phyloP scores from a whole-genome alignment of 2,329 filamentous ascomycete species.

The Monascus ruber region DNA sequence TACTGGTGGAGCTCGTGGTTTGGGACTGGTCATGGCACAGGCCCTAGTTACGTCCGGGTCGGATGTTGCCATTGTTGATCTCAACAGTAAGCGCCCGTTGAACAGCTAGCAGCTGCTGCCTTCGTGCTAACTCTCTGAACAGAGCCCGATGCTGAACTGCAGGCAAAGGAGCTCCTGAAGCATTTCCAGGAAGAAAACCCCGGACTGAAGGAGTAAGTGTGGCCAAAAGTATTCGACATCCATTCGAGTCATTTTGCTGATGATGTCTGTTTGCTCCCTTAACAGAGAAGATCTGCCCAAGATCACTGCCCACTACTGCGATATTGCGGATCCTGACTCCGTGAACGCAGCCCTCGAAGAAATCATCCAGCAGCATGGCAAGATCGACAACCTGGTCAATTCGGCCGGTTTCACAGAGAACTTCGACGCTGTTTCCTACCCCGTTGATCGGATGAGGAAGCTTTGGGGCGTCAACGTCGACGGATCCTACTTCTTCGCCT shows the following conservation, averaged over 20 bases:
- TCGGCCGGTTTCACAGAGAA: conserved; percentile 97
- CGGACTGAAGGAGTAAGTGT: conserved; percentile 51
- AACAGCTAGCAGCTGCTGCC: background rate
- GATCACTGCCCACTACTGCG: conserved; percentile 81
- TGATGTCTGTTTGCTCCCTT: background rate
- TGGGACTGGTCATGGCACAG: conserved; percentile 88
- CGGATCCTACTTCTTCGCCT: conserved; percentile 82
- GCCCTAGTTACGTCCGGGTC: conserved; percentile 80
- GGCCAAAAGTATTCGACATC: background rate
- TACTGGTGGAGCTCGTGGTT: conserved; percentile 78
- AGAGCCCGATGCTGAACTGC: conserved; percentile 75
- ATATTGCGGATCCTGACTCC: conserved; percentile 70
- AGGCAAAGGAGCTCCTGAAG: conserved; percentile 61
- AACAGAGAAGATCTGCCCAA: conserved; percentile 52
- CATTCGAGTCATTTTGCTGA: background rate
- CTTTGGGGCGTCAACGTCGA: conserved; percentile 91
- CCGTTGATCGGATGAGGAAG: conserved; percentile 81
- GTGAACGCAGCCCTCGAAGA: conserved; percentile 64
- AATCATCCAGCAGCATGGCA: conserved; percentile 59
- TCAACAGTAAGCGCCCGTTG: conserved; percentile 55
- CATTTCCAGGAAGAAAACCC: conserved; percentile 73
- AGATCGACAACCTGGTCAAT: conserved; percentile 85
- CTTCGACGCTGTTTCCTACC: conserved; percentile 83
- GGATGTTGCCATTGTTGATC: conserved; percentile 81
- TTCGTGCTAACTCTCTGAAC: no score